Evolutionary conservation across 768 basidiomycete genomes (phyloP).

Genomic region (Boletus barrowsii): DNA sequence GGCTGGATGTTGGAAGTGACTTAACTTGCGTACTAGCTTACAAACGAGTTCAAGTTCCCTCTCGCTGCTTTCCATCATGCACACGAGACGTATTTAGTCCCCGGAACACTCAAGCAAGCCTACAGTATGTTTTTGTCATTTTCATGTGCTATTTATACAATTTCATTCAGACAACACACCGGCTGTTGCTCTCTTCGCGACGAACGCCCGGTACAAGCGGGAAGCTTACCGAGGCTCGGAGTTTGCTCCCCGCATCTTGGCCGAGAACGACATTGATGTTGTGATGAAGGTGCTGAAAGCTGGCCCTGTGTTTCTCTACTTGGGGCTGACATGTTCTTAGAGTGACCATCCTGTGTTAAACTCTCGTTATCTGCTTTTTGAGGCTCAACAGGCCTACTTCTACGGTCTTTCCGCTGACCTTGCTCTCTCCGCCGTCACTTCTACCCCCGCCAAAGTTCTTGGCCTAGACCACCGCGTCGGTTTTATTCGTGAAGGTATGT

Average conservation of each 20-base stretch:
- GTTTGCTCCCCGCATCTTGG: conserved; percentile 58
- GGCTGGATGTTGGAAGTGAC: neutral
- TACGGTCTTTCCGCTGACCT: conserved; percentile 66
- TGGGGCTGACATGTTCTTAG: conserved; percentile 27
- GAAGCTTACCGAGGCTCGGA: conserved; percentile 65
- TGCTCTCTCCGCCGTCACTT: conserved; percentile 68
- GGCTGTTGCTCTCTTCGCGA: conserved; percentile 77
- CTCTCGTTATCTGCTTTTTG: conserved; percentile 53
- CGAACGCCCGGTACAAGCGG: conserved; percentile 63
- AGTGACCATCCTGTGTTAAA: conserved; percentile 55
- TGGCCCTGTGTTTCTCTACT: conserved; percentile 14
- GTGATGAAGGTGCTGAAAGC: conserved; percentile 52
- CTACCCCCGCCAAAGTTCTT: conserved; percentile 65
- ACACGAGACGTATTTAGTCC: conserved; percentile 88
- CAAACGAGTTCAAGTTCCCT: conserved; percentile 87
- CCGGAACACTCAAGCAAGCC: conserved; percentile 71
- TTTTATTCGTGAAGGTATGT: conserved; percentile 47
- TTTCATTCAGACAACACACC: conserved; percentile 48
- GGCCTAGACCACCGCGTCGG: conserved; percentile 79
- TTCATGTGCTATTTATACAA: neutral
- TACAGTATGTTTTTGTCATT: conserved; percentile 35
- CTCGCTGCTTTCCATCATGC: conserved; percentile 85
- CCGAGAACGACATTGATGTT: conserved; percentile 54
- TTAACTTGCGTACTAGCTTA: conserved; percentile 46
- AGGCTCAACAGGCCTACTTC: conserved; percentile 65